Conservation (phyloP, 75 land plant genomes). For the Larix kaempferi region DNA sequence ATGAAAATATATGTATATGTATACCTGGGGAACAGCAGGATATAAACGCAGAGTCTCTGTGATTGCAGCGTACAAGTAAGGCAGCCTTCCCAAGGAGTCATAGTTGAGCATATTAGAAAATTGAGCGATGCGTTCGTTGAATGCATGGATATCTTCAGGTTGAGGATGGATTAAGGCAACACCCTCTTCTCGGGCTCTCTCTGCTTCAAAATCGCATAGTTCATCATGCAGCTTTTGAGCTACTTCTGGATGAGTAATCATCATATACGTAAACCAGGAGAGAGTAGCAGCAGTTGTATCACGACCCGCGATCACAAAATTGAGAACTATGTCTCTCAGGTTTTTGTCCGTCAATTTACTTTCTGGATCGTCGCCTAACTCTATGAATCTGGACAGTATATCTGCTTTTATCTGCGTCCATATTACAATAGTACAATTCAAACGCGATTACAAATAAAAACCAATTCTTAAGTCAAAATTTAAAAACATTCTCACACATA, state of each 20-base stretch:
- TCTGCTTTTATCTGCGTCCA: slow-evolving; percentile 64
- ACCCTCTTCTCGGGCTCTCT: slow-evolving; percentile 35
- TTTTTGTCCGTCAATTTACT: slow-evolving; percentile 56
- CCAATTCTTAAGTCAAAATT: too few species aligned
- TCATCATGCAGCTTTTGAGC: slow-evolving; percentile 57
- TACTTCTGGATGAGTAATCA: slow-evolving; percentile 43
- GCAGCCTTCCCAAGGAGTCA: slow-evolving; percentile 47
- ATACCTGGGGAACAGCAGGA: slow-evolving; percentile 90
- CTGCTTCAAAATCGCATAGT: slow-evolving; percentile 57
- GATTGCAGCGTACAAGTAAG: slow-evolving; percentile 70
- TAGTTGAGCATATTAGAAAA: slow-evolving; percentile 57
- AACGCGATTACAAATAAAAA: too few species aligned
- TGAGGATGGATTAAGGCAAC: slow-evolving; percentile 18
- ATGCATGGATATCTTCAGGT: slow-evolving; percentile 26
- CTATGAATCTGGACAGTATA: slow-evolving; percentile 80
- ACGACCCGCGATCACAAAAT: slow-evolving; percentile 95
- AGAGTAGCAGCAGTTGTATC: slow-evolving; percentile 94
- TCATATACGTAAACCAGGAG: slow-evolving; percentile 86
- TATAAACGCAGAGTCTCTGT: slow-evolving; percentile 80
- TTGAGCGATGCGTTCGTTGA: slow-evolving; percentile 30
- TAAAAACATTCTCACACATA: too few species aligned
- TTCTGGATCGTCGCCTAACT: slow-evolving; percentile 54
- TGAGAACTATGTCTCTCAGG: slow-evolving; percentile 83
- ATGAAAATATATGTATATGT: too few species aligned
- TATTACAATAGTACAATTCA: neutral